Base-by-base conservation (phyloP, 164 flowering plant genomes). In the Cinnamomum micranthum region DNA sequence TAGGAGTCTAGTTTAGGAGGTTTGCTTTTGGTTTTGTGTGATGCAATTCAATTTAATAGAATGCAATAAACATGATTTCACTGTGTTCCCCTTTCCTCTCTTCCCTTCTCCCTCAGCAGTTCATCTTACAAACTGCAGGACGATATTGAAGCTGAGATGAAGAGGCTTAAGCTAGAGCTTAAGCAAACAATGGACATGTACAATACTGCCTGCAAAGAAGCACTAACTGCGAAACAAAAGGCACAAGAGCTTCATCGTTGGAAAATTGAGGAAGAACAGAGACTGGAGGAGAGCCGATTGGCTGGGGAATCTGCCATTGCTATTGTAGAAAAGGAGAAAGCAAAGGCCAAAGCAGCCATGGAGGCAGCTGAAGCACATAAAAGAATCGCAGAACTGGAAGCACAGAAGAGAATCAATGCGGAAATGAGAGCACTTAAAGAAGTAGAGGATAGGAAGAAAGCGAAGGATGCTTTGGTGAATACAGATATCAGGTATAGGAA, bases 281-380 rank as follows among this genome's bases (percentile, higher is more conserved):
- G 73, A 79, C 70, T 90, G 24, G 94, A 88, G 73, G 93, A 87
- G 72, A 91, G 89, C 41, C 78, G 85, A 73, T 17, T 81, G 50
- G 87, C 90, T 20, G 91, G 90, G 77, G 97, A 88, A 82, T 86
- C 92, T 60, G 94, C 95, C 62, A 33, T 85, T 66, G 88, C 85
- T 22, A 35, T 85, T 47, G 90, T 84, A 59, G 94, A 88, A 78
- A 88, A 64, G 75, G 97, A 95, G 81, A 88, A 83, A 75, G 83
- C 83, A 10, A 95, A 88, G 81, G 81, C 87, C 68, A 93, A 68
- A 76, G 93, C 85, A 67, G 95, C 95, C 66, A 69, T 90, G 15
- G 91, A 89, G 84, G 93, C 90, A 47, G 97, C 94, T 14, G 90
- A 89, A 83, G 93, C 90, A 47, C 85, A 95, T 31, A 85, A 85